Base-by-base conservation (phyloP, 2,329 filamentous ascomycete species). In the Aspergillus luchuensis region DNA sequence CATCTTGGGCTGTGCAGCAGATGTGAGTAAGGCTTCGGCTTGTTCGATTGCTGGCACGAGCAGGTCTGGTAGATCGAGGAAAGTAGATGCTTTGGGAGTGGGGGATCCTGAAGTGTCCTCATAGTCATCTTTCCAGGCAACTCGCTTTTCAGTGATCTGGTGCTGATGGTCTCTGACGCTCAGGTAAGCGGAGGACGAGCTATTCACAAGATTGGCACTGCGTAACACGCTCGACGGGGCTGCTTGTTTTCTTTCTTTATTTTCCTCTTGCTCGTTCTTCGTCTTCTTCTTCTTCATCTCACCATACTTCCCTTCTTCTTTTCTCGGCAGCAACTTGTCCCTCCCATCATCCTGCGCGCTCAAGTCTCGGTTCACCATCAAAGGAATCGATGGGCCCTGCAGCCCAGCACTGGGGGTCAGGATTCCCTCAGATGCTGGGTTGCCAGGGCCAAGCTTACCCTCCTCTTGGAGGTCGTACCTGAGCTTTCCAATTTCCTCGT, bases 401-500 rank as follows among this genome's bases (percentile, higher is more conserved):
- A 33, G 38, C 25, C 28, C 48, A 23, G 36, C 25, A 11, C 36
- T 13, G 33, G n/a, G 13, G 17, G 23, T n/a, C 15, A 21, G 19
- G 10, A 11, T 15, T 5, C 43, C 47, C 39, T 52, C 36, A 19
- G 23, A 19, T 21, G 28, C 48, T 33, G 47, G 38, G 36, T 17
- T 36, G 13, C 38, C 21, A 30, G 49, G 8, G 39, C 49, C 11
- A 45, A 43, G 8, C 36, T n/a, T 30, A 55, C 21, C 15, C 17
- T 62, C 30, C 13, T 56, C 47, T 7, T 50, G 49, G 4, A 69
- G 56, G 17, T 68, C 66, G 11, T 28, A 39, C 17, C 54, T 63
- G 30, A 68, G 11, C 23, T 56, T 65, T 3, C 36, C 39, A 2
- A 67, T 38, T 47, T 69, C 66, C 11, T 59, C 41, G 17, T 59